phyloP scores from a whole-genome alignment of 31 red algal genomes.

The Odonthalia washingtoniensis region DNA sequence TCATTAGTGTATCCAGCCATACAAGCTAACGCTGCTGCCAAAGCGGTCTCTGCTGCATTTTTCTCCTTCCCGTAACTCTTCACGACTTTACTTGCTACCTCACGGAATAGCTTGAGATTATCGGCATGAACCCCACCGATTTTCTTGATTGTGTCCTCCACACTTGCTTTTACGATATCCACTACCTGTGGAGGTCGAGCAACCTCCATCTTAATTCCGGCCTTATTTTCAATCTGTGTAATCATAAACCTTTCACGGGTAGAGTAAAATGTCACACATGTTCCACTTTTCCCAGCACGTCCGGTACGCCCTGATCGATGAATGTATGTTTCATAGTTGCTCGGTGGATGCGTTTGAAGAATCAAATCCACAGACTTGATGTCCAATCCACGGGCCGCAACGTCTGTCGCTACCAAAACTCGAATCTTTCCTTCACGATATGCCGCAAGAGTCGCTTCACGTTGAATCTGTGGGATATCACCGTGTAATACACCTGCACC shows the following conservation, averaged over 20 bases:
- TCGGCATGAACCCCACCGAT: conserved; percentile 58
- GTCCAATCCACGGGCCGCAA: conserved; percentile 87
- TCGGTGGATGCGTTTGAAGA: conserved; percentile 78
- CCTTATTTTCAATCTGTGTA: conserved; percentile 75
- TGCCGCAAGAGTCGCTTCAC: conserved; percentile 60
- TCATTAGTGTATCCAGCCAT: conserved; percentile 74
- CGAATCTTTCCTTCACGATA: conserved; percentile 73
- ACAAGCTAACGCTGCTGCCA: conserved; percentile 81
- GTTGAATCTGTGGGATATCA: conserved; percentile 80
- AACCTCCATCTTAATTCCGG: conserved; percentile 81
- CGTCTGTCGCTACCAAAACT: conserved; percentile 84
- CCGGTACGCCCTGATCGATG: conserved; percentile 89
- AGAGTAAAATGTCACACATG: conserved; percentile 76
- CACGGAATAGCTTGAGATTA: conserved; percentile 63
- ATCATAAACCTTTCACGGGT: conserved; percentile 69
- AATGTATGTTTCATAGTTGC: conserved; percentile 81
- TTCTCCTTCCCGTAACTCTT: conserved; percentile 41
- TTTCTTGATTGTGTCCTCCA: conserved; percentile 53
- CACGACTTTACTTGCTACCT: conserved; percentile 68
- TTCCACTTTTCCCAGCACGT: conserved; percentile 80
- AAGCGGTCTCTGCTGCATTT: conserved; percentile 51
- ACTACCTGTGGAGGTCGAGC: conserved; percentile 55
- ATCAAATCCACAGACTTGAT: conserved; percentile 81
- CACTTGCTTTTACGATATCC: conserved; percentile 53
- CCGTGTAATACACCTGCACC: conserved; percentile 75